Conservation (phyloP, 352 stramenopile genomes). For the Globisporangium yorkense region DNA sequence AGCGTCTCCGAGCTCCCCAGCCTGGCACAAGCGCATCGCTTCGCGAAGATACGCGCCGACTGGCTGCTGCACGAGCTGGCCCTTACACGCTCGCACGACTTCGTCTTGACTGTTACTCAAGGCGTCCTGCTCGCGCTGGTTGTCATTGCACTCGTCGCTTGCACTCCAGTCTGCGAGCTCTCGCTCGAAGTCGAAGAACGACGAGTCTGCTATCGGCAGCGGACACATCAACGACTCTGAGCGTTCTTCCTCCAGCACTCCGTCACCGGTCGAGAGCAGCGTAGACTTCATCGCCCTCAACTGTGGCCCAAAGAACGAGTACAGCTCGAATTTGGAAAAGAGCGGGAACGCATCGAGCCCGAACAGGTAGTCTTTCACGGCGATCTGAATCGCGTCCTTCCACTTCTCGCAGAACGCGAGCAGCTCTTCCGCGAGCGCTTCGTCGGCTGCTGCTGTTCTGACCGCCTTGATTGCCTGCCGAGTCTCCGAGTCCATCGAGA, state of each 20-base stretch:
- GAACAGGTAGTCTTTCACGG: conserved; percentile 51
- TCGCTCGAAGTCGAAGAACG: conserved; percentile 32
- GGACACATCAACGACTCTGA: conserved; percentile 5
- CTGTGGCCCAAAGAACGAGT: conserved; percentile 18
- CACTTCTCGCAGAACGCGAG: conserved; percentile 44
- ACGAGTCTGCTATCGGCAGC: conserved; percentile 29
- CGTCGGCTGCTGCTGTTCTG: conserved; percentile 11
- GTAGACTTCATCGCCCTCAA: not conserved
- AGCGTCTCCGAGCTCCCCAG: conserved; percentile 17
- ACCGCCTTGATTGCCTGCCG: not conserved
- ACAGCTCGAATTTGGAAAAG: conserved; percentile 25
- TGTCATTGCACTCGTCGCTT: conserved; percentile 9
- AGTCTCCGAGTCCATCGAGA: not conserved
- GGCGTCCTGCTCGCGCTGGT: conserved; percentile 4
- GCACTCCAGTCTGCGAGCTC: conserved; percentile 19
- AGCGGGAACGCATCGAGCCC: conserved; percentile 34
- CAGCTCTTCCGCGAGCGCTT: conserved; percentile 23
- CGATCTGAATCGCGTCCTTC: conserved; percentile 33
- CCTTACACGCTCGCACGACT: conserved; percentile 2
- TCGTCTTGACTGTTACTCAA: not conserved
- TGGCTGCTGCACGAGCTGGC: conserved; percentile 1
- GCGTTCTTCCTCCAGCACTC: not conserved
- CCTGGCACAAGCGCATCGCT: conserved; percentile 10
- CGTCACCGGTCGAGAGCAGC: not conserved
- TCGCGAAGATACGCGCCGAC: conserved; percentile 19